phyloP scores from a whole-genome alignment of 345 rosid species.

The Chamaenerion angustifolium region DNA sequence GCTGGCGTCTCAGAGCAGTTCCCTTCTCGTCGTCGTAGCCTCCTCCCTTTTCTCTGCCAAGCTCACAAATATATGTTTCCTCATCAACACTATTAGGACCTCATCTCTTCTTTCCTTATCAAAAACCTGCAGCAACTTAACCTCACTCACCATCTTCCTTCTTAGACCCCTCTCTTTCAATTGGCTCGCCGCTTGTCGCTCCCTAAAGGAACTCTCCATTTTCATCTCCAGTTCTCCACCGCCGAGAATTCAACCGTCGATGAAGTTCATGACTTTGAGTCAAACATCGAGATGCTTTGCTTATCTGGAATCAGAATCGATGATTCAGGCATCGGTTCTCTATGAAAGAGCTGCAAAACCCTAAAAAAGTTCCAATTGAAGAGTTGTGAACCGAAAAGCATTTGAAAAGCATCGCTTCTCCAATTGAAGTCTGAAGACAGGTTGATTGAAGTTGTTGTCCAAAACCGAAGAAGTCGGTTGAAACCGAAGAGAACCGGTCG shows the following conservation, averaged over 20 bases:
- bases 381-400: no score
- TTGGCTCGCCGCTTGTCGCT: slow-evolving; percentile 49
- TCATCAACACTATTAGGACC: slow-evolving; percentile 36
- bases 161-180: slow-evolving; percentile 34
- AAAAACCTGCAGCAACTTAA: slow-evolving; percentile 23
- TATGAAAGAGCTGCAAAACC: slow-evolving; percentile 54
- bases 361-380: slow-evolving; percentile 46
- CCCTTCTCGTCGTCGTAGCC: slow-evolving; percentile 1
- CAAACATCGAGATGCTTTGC: slow-evolving; percentile 39
- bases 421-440: no score
- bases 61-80: slow-evolving; percentile 49
- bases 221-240: slow-evolving; percentile 13
- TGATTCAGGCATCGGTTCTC: slow-evolving; percentile 40
- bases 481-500: no score
- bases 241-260: slow-evolving; percentile 19
- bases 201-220: slow-evolving; percentile 46
- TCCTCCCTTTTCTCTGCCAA: slow-evolving; percentile 27
- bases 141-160: slow-evolving; percentile 41
- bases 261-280: slow-evolving; percentile 11
- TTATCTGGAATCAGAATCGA: slow-evolving; percentile 44
- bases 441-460: no score
- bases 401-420: no score
- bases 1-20: slow-evolving; percentile 28
- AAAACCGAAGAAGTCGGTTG: no score
- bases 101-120: slow-evolving; percentile 40